These are phyloP conservation scores for Volutella citrinella DNA, from an alignment of 2,329 filamentous ascomycete genomes.

Conservation along the genomic window DNA sequence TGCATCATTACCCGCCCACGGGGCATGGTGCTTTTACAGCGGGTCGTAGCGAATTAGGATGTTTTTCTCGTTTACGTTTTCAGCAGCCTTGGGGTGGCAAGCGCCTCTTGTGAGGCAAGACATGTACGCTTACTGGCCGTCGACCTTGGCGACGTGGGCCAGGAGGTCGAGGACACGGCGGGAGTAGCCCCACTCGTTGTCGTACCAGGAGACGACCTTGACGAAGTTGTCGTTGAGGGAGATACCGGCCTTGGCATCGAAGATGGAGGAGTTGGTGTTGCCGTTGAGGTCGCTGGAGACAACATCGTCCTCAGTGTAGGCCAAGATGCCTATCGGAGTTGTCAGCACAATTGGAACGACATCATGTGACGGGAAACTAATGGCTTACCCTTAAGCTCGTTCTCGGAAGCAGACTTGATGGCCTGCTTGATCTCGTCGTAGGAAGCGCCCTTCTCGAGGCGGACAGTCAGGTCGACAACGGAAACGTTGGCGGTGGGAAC, in stretches of 20 bases:
- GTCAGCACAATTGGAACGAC: too few species aligned
- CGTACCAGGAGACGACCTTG: constrained; percentile 98
- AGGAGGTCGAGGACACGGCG: constrained; percentile 86
- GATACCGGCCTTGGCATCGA: constrained; percentile 99
- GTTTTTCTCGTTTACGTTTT: too few species aligned
- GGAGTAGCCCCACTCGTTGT: constrained; percentile 99
- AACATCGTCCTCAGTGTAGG: constrained; percentile 94
- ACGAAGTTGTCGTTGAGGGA: constrained; percentile 97
- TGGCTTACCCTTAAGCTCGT: constrained; percentile 77
- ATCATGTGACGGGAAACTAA: background rate
- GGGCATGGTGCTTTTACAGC: constrained; percentile 9
- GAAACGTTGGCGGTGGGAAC: constrained; percentile 98
- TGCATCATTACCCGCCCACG: constrained; percentile 24
- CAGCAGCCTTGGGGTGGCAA: too few species aligned
- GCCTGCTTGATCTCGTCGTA: constrained; percentile 92
- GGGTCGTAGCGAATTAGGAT: constrained; percentile 19
- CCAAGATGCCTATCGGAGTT: constrained; percentile 66
- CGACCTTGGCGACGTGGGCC: constrained; percentile 76
- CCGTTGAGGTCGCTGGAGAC: constrained; percentile 94
- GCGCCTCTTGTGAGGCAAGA: constrained; percentile 18
- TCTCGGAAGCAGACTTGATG: constrained; percentile 84
- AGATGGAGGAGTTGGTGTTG: constrained; percentile 92
- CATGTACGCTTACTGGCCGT: constrained; percentile 49
- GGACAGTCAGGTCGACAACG: constrained; percentile 94
- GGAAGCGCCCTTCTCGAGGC: constrained; percentile 82